Evolutionary conservation across 2,329 filamentous ascomycete species (phyloP), one percentile per base, ranked within the genome.

Genomic region (Fusarium nurragi): DNA sequence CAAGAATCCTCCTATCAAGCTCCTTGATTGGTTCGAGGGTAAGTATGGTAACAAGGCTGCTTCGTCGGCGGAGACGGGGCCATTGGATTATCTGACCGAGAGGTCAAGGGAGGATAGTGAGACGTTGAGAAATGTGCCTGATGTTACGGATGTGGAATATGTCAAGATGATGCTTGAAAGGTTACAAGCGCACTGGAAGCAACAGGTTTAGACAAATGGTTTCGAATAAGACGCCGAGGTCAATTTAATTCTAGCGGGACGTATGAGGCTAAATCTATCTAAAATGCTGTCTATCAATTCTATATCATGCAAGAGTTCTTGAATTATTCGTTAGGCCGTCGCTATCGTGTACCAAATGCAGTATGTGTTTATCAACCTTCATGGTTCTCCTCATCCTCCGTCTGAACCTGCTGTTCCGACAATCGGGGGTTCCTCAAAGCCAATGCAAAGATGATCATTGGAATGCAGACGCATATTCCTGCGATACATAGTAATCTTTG

Each of bases 1-100:
- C 6, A 71, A 64, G 16, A 86, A 86, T 62, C 83, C 84, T 12
- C 78, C 81, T 0, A 77, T 84, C 62, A 86, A 85, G 70, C 74
- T 86, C 2, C 58, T 85, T 1, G 82, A 84, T 38, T 87, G 84
- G 74, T 86, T 85, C 56, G 71, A 70, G 23, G 51, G 63, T 0
- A 74, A 74, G 32, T 74, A 74, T 5, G 68, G 68, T 0, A 37
- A 43, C 6, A 69, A 71, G 14, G 59, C 48, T 21, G 34, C 53
- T 4, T 53, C 65, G 0, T 60, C 63, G 1, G 53, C 54, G 0
- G 65, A 71, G 21, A 53, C 46, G 5, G 65, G 65, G 0, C 44
- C 40, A 0, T 10, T 70, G 21, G 62, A 70, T 2, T 70, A 63
- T 3, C 8, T 69, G 9, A 70, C 68, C 3, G 51, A 55, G 0